Percentiles rank a stretch among this genome's conserved stretches.
Evolutionary conservation across 2,329 filamentous ascomycete species (phyloP).

Genomic region (Atkinsonella hypoxylon): DNA sequence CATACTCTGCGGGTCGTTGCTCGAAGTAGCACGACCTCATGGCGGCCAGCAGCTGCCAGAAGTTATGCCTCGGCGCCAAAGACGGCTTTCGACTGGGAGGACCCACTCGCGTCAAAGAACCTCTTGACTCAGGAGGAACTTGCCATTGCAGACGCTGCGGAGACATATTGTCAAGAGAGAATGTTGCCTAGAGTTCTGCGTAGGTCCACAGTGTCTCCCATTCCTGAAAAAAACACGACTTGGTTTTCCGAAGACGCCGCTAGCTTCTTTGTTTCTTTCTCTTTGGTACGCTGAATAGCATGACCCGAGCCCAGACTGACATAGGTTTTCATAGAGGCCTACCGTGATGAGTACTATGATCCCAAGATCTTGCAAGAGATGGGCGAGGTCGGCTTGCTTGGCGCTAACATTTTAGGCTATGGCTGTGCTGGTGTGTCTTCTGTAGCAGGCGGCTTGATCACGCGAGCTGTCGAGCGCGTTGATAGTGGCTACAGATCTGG

Average conservation of each 20-base stretch:
- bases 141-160: constrained; percentile 80
- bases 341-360: constrained; percentile 77
- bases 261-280: too few species aligned
- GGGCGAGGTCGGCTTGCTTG: constrained; percentile 82
- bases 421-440: constrained; percentile 80
- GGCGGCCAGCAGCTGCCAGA: constrained; percentile 17
- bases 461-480: constrained; percentile 78
- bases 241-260: too few species aligned
- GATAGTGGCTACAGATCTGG: constrained; percentile 86
- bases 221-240: background rate
- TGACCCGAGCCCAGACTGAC: background rate
- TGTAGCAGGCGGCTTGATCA: constrained; percentile 82
- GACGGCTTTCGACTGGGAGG: constrained; percentile 72
- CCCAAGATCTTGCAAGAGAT: constrained; percentile 78
- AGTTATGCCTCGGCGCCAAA: constrained; percentile 24
- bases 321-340: constrained; percentile 49
- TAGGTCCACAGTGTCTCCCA: constrained; percentile 31
- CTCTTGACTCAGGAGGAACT: constrained; percentile 82
- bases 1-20: constrained; percentile 18
- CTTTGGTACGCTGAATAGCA: too few species aligned
- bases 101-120: constrained; percentile 64
- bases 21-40: constrained; percentile 12
- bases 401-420: constrained; percentile 77
- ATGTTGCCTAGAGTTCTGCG: constrained; percentile 77
- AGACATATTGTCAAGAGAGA: constrained; percentile 86